Evolutionary conservation across 2,329 filamentous ascomycete species (phyloP).

Genomic region (Aphanoascus verrucosus): DNA sequence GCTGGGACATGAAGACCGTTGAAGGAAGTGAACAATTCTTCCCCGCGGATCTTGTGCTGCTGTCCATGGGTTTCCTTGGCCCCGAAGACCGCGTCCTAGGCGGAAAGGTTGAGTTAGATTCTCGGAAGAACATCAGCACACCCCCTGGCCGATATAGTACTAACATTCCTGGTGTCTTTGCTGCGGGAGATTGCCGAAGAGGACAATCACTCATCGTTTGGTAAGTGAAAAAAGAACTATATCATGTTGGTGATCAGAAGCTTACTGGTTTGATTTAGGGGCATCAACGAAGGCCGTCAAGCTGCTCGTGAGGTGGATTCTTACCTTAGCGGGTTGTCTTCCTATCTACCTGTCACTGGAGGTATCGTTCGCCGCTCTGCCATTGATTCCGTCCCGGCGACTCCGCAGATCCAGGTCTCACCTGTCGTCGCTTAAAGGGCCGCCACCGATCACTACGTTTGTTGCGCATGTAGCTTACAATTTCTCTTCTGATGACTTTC

Average conservation of each 20-base stretch:
- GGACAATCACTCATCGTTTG: constrained; percentile 95
- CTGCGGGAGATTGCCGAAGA: constrained; percentile 87
- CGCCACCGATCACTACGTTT: background rate
- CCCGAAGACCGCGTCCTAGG: constrained; percentile 82
- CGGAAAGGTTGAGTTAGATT: constrained; percentile 80
- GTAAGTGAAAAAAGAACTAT: constrained; percentile 41
- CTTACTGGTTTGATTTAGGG: constrained; percentile 42
- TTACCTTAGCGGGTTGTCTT: constrained; percentile 65
- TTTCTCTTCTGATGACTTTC: background rate
- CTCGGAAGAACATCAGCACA: constrained; percentile 93
- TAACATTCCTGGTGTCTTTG: constrained; percentile 79
- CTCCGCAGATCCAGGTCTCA: constrained; percentile 19
- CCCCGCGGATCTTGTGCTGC: constrained; percentile 83
- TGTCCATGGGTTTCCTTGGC: constrained; percentile 96
- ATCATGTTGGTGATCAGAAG: background rate
- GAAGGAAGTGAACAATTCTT: constrained; percentile 92
- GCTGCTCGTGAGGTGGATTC: constrained; percentile 84
- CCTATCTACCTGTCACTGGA: constrained; percentile 76
- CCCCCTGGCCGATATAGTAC: constrained; percentile 76
- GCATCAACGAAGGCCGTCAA: constrained; percentile 94
- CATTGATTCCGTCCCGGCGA: constrained; percentile 34
- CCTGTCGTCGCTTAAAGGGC: constrained; percentile 23
- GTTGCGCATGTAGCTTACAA: background rate
- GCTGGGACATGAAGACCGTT: constrained; percentile 98
- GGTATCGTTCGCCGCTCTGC: constrained; percentile 78